Evolutionary conservation across 225 moss, liverwort and hornwort species (phyloP), one percentile per base, ranked within the genome.

Genomic region (Antitrichia curtipendula): DNA sequence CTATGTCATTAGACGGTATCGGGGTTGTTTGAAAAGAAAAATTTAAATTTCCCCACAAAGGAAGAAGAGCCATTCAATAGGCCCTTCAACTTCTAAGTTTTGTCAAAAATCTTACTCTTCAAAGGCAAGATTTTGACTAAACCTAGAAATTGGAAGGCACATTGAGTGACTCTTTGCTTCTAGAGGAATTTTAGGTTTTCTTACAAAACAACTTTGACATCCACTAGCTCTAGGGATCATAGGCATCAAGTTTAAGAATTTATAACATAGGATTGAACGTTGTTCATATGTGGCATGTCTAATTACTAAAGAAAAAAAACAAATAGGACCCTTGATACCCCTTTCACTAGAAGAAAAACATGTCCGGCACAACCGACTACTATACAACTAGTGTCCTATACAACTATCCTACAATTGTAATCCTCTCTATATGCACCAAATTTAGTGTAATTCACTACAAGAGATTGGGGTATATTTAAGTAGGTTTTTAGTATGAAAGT

Each of bases 171-270:
- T 25, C 5, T 41, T 70, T 27, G 27, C 1, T 43, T 71, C 1
- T 0, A 43, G 0, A 3, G 0, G 2, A 28, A 71, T 3, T 16
- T 16, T 0, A 43, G 2, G 10, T 6, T 16, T 43, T 28, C 3
- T 16, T 71, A 28, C 28, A 2, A 16, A 71, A 43, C 3, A 16
- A 45, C 25, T 40, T 0, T 25, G 0, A 27, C 1, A 1, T 4
- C 24, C 14, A 69, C 14, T 40, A 24, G 24, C 1, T 23, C 0
- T 22, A 1, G 22, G 11, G 3, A 5, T 65, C 27, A 65, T 2
- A 12, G 13, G 8, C 2, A 0, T 41, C 8, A 8, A 5, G 15
- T 5, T 70, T 70, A 70, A 70, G 15, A 25, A 15, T 70, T 41
- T 41, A 15, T 15, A 41, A 41, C 8, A 70, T 9, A 5, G 27